A percentile compares a stretch with the other conserved stretches of the same genome.
Evolutionary conservation across 805 yeast genomes (phyloP).

Genomic region (Saturnispora ahearnii): DNA sequence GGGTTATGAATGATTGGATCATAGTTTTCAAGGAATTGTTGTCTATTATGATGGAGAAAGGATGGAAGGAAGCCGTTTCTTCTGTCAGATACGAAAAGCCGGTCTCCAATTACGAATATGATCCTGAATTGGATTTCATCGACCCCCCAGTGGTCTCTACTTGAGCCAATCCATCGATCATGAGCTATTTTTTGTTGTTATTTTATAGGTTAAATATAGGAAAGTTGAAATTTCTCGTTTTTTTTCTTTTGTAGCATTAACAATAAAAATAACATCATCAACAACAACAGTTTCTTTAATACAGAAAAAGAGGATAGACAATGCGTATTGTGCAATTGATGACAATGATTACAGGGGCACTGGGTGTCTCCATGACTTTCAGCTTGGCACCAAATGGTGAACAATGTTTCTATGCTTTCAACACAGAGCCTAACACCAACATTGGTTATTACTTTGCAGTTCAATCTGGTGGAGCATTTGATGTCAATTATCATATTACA

Average conservation of each 20-base stretch:
- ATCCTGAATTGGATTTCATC: slow-evolving; percentile 27
- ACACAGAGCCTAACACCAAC: slow-evolving; percentile 47
- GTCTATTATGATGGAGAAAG: slow-evolving; percentile 25
- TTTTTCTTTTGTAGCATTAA: background rate
- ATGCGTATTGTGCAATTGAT: background rate
- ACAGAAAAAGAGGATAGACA: background rate
- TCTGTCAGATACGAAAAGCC: slow-evolving; percentile 20
- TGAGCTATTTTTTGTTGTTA: background rate
- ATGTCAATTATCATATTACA: slow-evolving; percentile 59
- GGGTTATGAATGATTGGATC: slow-evolving; percentile 29
- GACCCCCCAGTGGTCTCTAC: slow-evolving; percentile 5
- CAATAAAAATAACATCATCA: too few relatives aligned
- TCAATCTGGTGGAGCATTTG: slow-evolving; percentile 71
- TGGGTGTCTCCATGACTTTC: slow-evolving; percentile 55
- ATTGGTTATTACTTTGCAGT: slow-evolving; percentile 79
- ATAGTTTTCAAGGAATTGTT: slow-evolving; percentile 31
- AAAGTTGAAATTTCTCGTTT: background rate
- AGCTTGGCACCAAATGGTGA: slow-evolving; percentile 66
- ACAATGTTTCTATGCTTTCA: slow-evolving; percentile 63
- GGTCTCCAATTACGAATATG: slow-evolving; percentile 18
- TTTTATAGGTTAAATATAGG: background rate
- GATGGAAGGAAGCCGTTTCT: slow-evolving; percentile 29
- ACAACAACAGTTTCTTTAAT: background rate
- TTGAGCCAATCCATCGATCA: background rate
- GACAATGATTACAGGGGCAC: slow-evolving; percentile 16